Conservation (phyloP, 192 early-diverging fungal genomes). For the Geranomyces variabilis region DNA sequence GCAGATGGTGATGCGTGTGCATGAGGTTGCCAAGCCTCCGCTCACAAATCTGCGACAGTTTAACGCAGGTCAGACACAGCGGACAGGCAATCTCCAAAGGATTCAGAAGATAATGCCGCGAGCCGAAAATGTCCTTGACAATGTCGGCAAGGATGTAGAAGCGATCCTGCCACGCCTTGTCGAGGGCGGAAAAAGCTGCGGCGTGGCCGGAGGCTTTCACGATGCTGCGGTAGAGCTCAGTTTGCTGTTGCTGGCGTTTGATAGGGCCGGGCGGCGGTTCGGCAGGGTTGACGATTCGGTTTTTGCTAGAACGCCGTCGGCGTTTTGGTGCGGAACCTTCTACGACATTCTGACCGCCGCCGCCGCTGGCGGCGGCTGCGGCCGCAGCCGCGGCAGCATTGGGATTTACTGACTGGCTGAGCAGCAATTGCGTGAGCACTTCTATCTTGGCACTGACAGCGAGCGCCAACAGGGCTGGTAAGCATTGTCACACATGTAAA, state of each 20-base stretch:
- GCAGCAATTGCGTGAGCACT: slow-evolving; percentile 17
- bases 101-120: slow-evolving; percentile 20
- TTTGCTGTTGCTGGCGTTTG: slow-evolving; percentile 33
- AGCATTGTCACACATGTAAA: too few species aligned
- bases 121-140: slow-evolving; percentile 28
- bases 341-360: background rate
- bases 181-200: slow-evolving; percentile 19
- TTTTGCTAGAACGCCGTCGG: slow-evolving; percentile 21
- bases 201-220: slow-evolving; percentile 15
- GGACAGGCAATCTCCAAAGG: slow-evolving; percentile 26
- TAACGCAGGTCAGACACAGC: slow-evolving; percentile 17
- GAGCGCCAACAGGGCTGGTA: background rate
- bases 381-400: background rate
- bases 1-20: slow-evolving; percentile 24
- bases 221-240: slow-evolving; percentile 20
- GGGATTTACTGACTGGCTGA: background rate
- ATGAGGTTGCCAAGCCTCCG: slow-evolving; percentile 25
- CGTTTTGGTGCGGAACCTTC: slow-evolving; percentile 5
- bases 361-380: background rate
- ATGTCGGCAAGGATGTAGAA: slow-evolving; percentile 25
- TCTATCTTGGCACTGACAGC: slow-evolving; percentile 6
- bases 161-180: slow-evolving; percentile 29
- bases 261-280: background rate
- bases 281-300: slow-evolving; percentile 2
- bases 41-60: slow-evolving; percentile 29